Evolutionary conservation across 2,329 filamentous ascomycete genomes (phyloP), one percentile per base, ranked within the genome.

Genomic region (Gyromitra esculenta): DNA sequence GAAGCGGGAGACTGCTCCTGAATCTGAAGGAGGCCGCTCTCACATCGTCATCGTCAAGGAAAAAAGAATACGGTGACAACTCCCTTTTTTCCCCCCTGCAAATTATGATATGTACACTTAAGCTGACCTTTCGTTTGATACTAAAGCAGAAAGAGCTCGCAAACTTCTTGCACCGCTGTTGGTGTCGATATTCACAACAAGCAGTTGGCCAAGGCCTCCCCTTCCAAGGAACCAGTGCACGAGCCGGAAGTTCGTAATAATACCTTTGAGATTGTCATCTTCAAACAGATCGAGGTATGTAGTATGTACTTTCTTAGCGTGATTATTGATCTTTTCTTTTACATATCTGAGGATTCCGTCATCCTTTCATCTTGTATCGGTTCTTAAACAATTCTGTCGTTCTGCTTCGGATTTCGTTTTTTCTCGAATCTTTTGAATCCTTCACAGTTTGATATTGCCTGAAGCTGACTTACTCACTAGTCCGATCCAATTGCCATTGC

Each of bases 401-500:
- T 57, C 54, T 57, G 6, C 37, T 57, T n/a, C 25, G 25, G 37
- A 8, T n/a, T 57, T 57, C 11, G n/a, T n/a, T 7, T 57, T 9
- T 31, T 31, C 4, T 3, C 4, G 25, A 31, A 13, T 39, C 15
- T 57, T 57, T 57, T 57, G 25, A n/a, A 50, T 11, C 3, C 37
- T 6, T 5, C 35, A 18, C 15, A 6, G 35, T 13, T 31, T 8
- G 1, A 6, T 45, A 41, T 8, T 25, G n/a, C 5, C 15, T 8
- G 21, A 9, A 41, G 8, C 39, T 63, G 31, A 63, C 41, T 31
- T 25, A 5, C 18, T 25, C 8, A 18, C 8, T 18, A 67, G 64
- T 43, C 35, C 35, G 48, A 67, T 18, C 64, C 48, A 43, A 56
- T 67, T 2, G 64, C 64, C 6, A 7, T 67, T 43, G 37, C 48